A percentile compares a stretch with the other conserved stretches of the same genome.
Conservation (phyloP, 352 stramenopile species). For the Globisporangium emineosum region DNA sequence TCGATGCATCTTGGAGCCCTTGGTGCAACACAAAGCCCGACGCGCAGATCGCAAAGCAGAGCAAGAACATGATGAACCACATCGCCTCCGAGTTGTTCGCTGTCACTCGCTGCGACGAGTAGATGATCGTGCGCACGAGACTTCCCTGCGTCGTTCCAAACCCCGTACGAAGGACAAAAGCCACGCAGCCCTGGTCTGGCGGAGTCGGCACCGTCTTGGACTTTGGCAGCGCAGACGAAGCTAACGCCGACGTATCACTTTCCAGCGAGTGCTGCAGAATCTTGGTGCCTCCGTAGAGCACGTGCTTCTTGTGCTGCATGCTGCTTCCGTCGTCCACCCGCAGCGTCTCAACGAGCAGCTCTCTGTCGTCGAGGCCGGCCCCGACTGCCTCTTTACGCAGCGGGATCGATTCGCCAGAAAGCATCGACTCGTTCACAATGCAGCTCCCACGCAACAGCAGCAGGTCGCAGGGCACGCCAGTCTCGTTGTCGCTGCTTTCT, state of each 20-base stretch:
- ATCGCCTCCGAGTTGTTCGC: slow-evolving; percentile 91
- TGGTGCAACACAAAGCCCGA: slow-evolving; percentile 80
- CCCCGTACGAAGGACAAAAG: slow-evolving; percentile 89
- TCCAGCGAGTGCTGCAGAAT: slow-evolving; percentile 31
- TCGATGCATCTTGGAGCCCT: slow-evolving; percentile 37
- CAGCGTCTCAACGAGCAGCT: slow-evolving; percentile 14
- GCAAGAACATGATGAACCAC: slow-evolving; percentile 90
- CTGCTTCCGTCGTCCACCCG: slow-evolving; percentile 30
- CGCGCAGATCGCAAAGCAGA: slow-evolving; percentile 89
- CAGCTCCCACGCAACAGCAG: slow-evolving; percentile 88
- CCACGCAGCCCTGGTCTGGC: slow-evolving; percentile 86
- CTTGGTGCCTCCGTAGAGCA: slow-evolving; percentile 78
- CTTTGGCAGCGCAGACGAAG: neutral
- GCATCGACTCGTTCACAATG: slow-evolving; percentile 96
- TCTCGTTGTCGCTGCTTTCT: slow-evolving; percentile 11
- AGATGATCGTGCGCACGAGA: slow-evolving; percentile 94
- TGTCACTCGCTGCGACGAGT: slow-evolving; percentile 89
- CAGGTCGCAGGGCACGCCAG: slow-evolving; percentile 85
- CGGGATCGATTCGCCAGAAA: slow-evolving; percentile 94
- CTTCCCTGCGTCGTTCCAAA: slow-evolving; percentile 93
- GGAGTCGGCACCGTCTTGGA: slow-evolving; percentile 25
- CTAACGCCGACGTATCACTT: slow-evolving; percentile 4
- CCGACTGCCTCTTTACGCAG: slow-evolving; percentile 87
- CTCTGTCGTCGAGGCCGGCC: slow-evolving; percentile 11
- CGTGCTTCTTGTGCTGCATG: slow-evolving; percentile 51